Conservation (phyloP, 345 rosid species). For the Xanthoceras sorbifolium region DNA sequence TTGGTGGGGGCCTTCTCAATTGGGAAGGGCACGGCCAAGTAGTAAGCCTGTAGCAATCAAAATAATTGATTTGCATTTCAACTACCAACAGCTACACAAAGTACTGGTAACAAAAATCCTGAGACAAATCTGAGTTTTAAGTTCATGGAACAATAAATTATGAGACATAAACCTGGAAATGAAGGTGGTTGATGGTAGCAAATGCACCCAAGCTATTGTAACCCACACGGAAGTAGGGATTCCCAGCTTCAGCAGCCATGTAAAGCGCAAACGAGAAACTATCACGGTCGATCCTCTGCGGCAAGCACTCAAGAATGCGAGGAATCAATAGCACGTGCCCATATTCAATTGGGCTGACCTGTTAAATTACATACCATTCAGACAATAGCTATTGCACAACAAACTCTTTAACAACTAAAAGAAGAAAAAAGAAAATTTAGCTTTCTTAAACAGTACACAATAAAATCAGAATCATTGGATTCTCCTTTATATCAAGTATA, state of each 20-base stretch:
- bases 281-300: conserved; percentile 88
- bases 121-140: not conserved
- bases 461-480: not conserved
- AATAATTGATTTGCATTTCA: conserved; percentile 8
- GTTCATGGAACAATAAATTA: not conserved
- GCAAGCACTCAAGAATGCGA: conserved; percentile 78
- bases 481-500: not conserved
- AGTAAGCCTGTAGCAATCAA: conserved; percentile 65
- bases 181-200: conserved; percentile 98
- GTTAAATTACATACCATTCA: conserved; percentile 18
- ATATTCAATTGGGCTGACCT: conserved; percentile 99
- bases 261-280: conserved; percentile 81
- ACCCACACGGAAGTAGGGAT: conserved; percentile 84
- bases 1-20: conserved; percentile 79
- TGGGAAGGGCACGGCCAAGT: conserved; percentile 72
- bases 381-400: not conserved
- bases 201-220: conserved; percentile 98
- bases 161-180: conserved; percentile 72
- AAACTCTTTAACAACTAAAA: not conserved
- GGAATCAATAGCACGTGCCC: conserved; percentile 96
- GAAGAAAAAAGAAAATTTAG: not conserved
- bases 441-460: conserved; percentile 33
- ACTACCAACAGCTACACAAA: not conserved
- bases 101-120: not conserved
- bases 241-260: conserved; percentile 84